Evolutionary conservation across 192 early-diverging fungal species (phyloP), one percentile per base, ranked within the genome.

Genomic region (Lobosporangium transversale): DNA sequence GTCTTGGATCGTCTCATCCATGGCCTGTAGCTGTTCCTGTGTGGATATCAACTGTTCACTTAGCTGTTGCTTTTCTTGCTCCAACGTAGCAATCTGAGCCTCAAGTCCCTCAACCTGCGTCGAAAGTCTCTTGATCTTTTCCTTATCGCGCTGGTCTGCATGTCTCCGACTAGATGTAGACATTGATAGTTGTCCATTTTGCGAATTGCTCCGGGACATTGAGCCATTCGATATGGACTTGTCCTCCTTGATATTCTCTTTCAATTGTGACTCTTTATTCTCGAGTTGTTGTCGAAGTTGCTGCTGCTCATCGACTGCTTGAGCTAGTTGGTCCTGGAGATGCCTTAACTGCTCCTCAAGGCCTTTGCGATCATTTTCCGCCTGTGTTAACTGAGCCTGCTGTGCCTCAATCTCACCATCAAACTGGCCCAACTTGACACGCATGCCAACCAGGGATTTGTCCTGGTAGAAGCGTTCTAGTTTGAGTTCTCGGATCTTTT

Each of bases 1-100:
- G 33, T 66, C 62, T 20, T 60, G 57, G 29, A 75, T 60, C 40
- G 44, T 66, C 24, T 55, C 63, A 4, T 60, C 63, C 70, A 66
- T 48, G 2, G 30, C 32, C 56, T 66, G 40, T 18, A 66, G 58
- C 32, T 54, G 58, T 4, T 42, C 53, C 35, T 56, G 51, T 2
- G 29, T 54, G 26, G 30, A 27, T 18, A 29, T 51, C 3, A 69
- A 51, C 26, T 47, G 55, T 4, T 53, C 56, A 21, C 30, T 17
- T 17, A 62, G 24, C 6, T 65, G 37, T 40, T 44, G 18, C 50
- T 74, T 64, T 32, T 65, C 70, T 21, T 65, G 33, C 14, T 64
- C 54, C 6, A 71, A 47, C 15, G 35, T 24, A 8, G 35, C 32
- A 2, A 57, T 14, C 30, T 63, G 44, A 12, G 57, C 52, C 30